Conservation (phyloP, 805 yeast genomes). For the Candida maris region DNA sequence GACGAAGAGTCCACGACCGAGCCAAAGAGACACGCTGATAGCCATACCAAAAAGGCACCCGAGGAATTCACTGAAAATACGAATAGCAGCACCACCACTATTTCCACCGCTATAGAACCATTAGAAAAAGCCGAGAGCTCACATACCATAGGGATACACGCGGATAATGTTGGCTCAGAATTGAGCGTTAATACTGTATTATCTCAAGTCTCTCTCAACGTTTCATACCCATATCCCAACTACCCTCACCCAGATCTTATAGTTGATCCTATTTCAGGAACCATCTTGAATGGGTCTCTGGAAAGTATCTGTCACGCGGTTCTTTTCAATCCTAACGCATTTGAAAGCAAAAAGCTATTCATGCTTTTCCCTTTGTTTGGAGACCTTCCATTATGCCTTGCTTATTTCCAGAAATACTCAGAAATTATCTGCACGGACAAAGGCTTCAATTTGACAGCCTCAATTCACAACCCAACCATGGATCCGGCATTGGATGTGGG, state of each 20-base stretch:
- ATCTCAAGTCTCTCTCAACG: slow-evolving; percentile 10
- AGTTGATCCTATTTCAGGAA: slow-evolving; percentile 44
- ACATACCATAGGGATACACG: neutral
- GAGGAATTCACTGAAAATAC: neutral
- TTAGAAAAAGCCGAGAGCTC: neutral
- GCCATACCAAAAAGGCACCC: neutral
- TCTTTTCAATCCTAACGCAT: slow-evolving; percentile 45
- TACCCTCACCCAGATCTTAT: slow-evolving; percentile 63
- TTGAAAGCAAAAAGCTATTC: slow-evolving; percentile 40
- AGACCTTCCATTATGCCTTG: slow-evolving; percentile 41
- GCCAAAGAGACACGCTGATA: neutral
- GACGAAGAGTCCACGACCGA: slow-evolving; percentile 1
- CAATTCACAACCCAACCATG: slow-evolving; percentile 1
- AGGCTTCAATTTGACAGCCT: neutral
- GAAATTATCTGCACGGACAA: slow-evolving; percentile 15
- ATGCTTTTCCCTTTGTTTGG: slow-evolving; percentile 54
- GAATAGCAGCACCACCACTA: neutral
- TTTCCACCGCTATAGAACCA: neutral
- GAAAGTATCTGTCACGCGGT: slow-evolving; percentile 79
- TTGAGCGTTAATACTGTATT: slow-evolving; percentile 12
- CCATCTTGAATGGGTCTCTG: slow-evolving; percentile 48
- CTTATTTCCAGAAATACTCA: slow-evolving; percentile 35
- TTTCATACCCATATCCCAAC: slow-evolving; percentile 35
- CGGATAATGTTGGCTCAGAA: slow-evolving; percentile 11
- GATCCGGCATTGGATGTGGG: slow-evolving; percentile 1